Percentiles rank a stretch among this genome's conserved stretches.
Conservation (phyloP, 176 grass and related monocot species). For the Hordeum marinum region DNA sequence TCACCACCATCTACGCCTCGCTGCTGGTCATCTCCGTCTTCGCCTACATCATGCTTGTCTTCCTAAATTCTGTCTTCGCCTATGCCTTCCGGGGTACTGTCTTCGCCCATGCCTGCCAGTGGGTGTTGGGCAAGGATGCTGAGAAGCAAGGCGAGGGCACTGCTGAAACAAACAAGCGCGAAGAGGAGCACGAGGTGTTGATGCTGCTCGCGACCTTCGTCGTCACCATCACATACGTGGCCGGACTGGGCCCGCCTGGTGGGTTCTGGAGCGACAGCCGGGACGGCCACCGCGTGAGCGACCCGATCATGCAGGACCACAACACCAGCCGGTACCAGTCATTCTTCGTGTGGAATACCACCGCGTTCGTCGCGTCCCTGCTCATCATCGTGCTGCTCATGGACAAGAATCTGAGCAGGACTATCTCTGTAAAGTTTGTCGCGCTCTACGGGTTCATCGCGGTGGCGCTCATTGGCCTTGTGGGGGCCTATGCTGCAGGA, state of each 20-base stretch:
- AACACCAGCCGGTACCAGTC: not conserved
- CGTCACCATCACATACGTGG: not conserved
- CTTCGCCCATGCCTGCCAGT: too few species aligned
- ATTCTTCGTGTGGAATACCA: slow-evolving; percentile 14
- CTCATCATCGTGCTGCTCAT: not conserved
- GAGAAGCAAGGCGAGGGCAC: not conserved
- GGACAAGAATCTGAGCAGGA: not conserved
- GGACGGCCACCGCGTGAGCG: not conserved
- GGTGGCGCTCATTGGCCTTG: not conserved
- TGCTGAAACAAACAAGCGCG: not conserved
- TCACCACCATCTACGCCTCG: not conserved
- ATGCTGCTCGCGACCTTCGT: slow-evolving; percentile 13
- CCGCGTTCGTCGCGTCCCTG: not conserved
- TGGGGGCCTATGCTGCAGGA: not conserved
- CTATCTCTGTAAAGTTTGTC: not conserved
- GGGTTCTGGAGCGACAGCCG: not conserved
- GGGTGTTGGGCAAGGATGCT: not conserved
- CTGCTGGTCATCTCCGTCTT: not conserved
- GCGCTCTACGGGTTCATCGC: not conserved
- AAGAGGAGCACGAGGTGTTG: not conserved
- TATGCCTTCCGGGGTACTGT: too few species aligned
- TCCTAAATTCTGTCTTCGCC: not conserved
- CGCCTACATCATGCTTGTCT: too few species aligned
- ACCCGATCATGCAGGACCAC: not conserved
- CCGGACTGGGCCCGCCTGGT: slow-evolving; percentile 21